phyloP scores from a whole-genome alignment of 2,329 filamentous ascomycete species.

The Penicillium sp. region DNA sequence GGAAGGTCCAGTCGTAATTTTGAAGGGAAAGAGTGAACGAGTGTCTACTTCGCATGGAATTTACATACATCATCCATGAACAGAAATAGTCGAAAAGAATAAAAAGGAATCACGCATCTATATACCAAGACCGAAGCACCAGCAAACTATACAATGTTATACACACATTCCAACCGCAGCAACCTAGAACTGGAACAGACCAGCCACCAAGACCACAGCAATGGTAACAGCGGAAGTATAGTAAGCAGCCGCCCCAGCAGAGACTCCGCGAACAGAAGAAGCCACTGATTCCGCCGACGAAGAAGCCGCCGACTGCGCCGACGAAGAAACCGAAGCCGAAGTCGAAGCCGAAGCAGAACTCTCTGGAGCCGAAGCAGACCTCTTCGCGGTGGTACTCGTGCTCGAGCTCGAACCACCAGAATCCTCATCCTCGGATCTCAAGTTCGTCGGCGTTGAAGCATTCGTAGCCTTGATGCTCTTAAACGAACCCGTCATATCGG shows the following conservation, averaged over 20 bases:
- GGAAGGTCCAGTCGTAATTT: too few relatives aligned
- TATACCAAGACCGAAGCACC: not conserved
- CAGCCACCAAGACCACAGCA: not conserved
- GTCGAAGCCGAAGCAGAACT: slow-evolving; percentile 18
- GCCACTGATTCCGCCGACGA: not conserved
- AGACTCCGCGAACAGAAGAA: slow-evolving; percentile 2
- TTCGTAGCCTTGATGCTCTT: slow-evolving; percentile 55
- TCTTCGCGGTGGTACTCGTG: not conserved
- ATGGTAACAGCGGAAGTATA: slow-evolving; percentile 10
- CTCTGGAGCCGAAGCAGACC: not conserved
- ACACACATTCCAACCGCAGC: not conserved
- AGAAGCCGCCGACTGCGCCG: slow-evolving; percentile 1
- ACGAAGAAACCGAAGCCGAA: slow-evolving; percentile 2
- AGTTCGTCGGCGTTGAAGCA: slow-evolving; percentile 9
- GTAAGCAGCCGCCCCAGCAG: slow-evolving; percentile 9
- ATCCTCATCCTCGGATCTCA: slow-evolving; percentile 11
- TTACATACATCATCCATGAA: too few relatives aligned
- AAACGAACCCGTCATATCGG: slow-evolving; percentile 59
- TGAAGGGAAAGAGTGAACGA: too few relatives aligned
- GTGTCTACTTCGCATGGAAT: too few relatives aligned
- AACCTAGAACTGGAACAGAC: not conserved
- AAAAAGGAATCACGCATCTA: not conserved
- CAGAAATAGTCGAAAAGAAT: too few relatives aligned
- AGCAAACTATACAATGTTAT: not conserved
- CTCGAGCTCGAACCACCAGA: slow-evolving; percentile 15